A percentile compares a stretch with the other conserved stretches of the same genome.
These are phyloP conservation scores for Alternaria ethzedia DNA, from an alignment of 2,329 filamentous ascomycete species.

Conservation along the genomic window DNA sequence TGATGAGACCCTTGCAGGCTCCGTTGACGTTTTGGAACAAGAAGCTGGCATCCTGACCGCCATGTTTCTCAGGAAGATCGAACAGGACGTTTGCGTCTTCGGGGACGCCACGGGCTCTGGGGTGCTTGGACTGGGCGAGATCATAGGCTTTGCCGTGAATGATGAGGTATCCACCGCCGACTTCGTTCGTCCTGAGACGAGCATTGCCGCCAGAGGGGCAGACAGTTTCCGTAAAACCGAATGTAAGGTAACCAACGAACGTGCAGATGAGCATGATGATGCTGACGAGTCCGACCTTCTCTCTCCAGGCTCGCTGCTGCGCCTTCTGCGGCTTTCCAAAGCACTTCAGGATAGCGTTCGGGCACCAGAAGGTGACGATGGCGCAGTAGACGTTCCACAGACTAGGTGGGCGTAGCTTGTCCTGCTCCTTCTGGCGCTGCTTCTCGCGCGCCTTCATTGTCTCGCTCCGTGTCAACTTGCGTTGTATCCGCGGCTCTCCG, in stretches of 20 bases:
- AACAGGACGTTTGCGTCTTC: conserved; percentile 80
- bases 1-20: conserved; percentile 91
- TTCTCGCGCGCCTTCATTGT: conserved; percentile 66
- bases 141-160: conserved; percentile 94
- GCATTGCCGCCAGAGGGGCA: conserved; percentile 72
- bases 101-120: conserved; percentile 79
- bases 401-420: conserved; percentile 77
- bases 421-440: conserved; percentile 63
- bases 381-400: conserved; percentile 96
- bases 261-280: conserved; percentile 88
- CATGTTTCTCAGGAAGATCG: conserved; percentile 80
- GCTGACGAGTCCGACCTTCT: conserved; percentile 97
- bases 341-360: conserved; percentile 81
- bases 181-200: conserved; percentile 82
- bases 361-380: conserved; percentile 92
- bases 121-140: conserved; percentile 77
- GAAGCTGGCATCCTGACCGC: conserved; percentile 93
- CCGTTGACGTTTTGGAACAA: conserved; percentile 99
- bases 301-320: conserved; percentile 91
- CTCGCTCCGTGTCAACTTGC: conserved; percentile 71
- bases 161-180: conserved; percentile 87
- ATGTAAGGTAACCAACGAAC: conserved; percentile 93
- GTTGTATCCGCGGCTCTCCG: conserved; percentile 48
- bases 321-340: conserved; percentile 85
- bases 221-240: conserved; percentile 90